These are phyloP conservation scores for Aspergillus pseudoterreus DNA, from an alignment of 2,329 filamentous ascomycete genomes.

Conservation along the genomic window DNA sequence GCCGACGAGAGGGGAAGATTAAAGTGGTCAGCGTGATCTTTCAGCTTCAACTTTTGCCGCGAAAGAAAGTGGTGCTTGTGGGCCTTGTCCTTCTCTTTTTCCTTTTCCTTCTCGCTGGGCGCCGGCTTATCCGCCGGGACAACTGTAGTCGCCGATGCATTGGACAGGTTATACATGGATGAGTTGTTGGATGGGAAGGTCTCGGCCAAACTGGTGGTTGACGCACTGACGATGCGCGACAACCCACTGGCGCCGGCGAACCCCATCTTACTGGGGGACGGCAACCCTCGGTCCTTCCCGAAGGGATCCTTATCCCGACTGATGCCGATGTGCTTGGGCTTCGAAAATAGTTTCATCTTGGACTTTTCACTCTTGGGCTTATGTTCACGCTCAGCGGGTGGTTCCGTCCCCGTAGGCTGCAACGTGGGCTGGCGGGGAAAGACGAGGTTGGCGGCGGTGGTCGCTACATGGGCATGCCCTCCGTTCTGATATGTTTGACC, in stretches of 20 bases:
- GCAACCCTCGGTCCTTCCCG: constrained; percentile 49
- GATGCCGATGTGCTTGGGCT: constrained; percentile 62
- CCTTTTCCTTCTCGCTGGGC: constrained; percentile 39
- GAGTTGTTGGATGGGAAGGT: constrained; percentile 50
- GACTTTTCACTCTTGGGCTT: constrained; percentile 58
- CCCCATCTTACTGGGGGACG: constrained; percentile 57
- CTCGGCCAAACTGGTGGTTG: constrained; percentile 58
- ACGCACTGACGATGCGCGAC: constrained; percentile 56
- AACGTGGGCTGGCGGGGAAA: constrained; percentile 52
- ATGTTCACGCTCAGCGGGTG: constrained; percentile 35
- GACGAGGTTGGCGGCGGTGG: constrained; percentile 59
- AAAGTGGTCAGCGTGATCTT: constrained; percentile 57
- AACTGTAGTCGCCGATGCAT: constrained; percentile 60
- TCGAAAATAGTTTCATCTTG: constrained; percentile 67
- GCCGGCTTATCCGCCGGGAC: constrained; percentile 46
- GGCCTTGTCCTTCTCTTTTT: constrained; percentile 42
- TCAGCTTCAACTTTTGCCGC: constrained; percentile 62
- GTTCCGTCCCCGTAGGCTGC: constrained; percentile 24
- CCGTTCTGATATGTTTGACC: constrained; percentile 48
- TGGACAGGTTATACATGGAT: constrained; percentile 59
- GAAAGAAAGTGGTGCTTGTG: constrained; percentile 63
- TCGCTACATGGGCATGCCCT: constrained; percentile 52
- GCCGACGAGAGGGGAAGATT: constrained; percentile 61
- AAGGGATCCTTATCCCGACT: constrained; percentile 55
- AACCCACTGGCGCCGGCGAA: constrained; percentile 50